phyloP scores from a whole-genome alignment of 768 basidiomycete species.

The Daedalea quercina region DNA sequence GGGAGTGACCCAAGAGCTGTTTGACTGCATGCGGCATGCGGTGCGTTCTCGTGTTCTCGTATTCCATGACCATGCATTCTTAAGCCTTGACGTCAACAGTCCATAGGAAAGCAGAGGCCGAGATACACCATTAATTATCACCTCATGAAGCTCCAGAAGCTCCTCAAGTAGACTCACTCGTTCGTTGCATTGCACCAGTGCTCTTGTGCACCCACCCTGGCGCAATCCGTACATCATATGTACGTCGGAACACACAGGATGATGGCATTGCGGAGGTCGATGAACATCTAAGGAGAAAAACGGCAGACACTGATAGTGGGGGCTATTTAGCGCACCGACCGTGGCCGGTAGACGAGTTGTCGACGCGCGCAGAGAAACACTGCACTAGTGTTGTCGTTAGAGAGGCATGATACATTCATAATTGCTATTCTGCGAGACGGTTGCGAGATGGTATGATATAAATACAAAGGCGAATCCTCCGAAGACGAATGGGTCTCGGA shows the following conservation, averaged over 20 bases:
- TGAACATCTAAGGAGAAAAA: too few relatives aligned
- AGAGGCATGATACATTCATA: neutral
- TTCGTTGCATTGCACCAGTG: too few relatives aligned
- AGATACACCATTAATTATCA: slow-evolving; percentile 86
- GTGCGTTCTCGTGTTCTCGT: slow-evolving; percentile 59
- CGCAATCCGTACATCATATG: too few relatives aligned
- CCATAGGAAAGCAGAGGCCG: slow-evolving; percentile 58
- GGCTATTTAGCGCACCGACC: too few relatives aligned
- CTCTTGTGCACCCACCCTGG: too few relatives aligned
- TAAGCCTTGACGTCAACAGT: slow-evolving; percentile 48
- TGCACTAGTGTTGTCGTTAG: neutral
- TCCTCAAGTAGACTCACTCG: slow-evolving; percentile 49
- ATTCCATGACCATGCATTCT: neutral
- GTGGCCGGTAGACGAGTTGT: neutral
- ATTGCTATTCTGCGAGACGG: neutral
- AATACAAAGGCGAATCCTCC: neutral
- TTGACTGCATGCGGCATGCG: slow-evolving; percentile 80
- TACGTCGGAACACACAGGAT: too few relatives aligned
- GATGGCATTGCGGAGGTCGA: too few relatives aligned
- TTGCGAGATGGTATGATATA: neutral
- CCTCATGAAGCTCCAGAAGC: slow-evolving; percentile 72
- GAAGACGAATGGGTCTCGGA: neutral
- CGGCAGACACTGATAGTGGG: too few relatives aligned
- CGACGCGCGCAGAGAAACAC: neutral
- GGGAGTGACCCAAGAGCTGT: slow-evolving; percentile 52